Percentiles rank a stretch among this genome's conserved stretches.
Evolutionary conservation across 805 yeast species (phyloP).

Genomic region (Scheffersomyces lignosus): DNA sequence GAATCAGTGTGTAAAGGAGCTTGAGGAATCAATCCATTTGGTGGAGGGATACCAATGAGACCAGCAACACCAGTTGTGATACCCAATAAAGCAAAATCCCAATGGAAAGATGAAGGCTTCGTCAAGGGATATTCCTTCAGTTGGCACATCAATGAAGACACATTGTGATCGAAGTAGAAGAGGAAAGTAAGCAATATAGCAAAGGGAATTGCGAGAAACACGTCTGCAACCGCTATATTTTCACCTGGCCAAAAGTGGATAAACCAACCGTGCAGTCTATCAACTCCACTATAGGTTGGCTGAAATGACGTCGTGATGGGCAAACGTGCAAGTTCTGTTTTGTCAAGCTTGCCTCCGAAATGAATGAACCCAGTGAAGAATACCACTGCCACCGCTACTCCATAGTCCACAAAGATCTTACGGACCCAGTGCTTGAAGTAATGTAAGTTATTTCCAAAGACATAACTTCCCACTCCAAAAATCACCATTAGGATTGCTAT

Average conservation of each 20-base stretch:
- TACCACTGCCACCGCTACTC: constrained; percentile 78
- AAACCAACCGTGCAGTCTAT: constrained; percentile 67
- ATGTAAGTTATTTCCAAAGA: constrained; percentile 62
- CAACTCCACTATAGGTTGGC: constrained; percentile 55
- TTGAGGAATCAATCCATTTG: constrained; percentile 95
- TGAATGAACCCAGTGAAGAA: constrained; percentile 93
- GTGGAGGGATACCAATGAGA: constrained; percentile 87
- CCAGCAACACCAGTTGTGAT: constrained; percentile 87
- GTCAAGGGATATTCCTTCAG: constrained; percentile 73
- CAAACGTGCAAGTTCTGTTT: constrained; percentile 57
- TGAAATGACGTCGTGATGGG: constrained; percentile 72
- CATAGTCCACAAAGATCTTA: constrained; percentile 78
- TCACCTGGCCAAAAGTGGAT: constrained; percentile 66
- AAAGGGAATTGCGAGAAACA: constrained; percentile 90
- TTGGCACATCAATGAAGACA: constrained; percentile 91
- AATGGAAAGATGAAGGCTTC: constrained; percentile 90
- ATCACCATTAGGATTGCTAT: constrained; percentile 74
- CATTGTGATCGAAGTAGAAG: constrained; percentile 94
- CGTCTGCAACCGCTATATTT: constrained; percentile 64
- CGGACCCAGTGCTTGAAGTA: constrained; percentile 62
- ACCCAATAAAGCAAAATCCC: constrained; percentile 85
- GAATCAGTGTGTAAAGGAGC: constrained; percentile 92
- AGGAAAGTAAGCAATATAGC: constrained; percentile 80
- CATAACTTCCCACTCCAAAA: constrained; percentile 63
- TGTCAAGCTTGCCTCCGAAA: constrained; percentile 75